Evolutionary conservation across 306 rosid genomes (phyloP), one percentile per base, ranked within the genome.

Genomic region (Canavalia ensiformis): DNA sequence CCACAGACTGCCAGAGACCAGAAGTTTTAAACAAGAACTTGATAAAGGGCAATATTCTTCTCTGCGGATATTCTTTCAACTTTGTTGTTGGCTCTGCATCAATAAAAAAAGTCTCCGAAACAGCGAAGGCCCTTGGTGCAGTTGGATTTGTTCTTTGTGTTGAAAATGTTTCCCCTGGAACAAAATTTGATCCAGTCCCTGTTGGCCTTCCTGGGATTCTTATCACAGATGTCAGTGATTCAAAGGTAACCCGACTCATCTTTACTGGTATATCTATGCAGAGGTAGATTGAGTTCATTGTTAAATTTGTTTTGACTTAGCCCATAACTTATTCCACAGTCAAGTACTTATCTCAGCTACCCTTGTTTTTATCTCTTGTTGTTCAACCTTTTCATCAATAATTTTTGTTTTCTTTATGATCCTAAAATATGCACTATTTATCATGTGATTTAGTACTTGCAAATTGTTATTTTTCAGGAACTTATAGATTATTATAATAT

Each of bases 21-120:
- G 99, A 96, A 74, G 87, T 94, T 86, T 84, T 96, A 70, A 96
- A 94, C 85, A 94, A 96, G 89, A 88, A 89, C 34, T 87, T 94
- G 88, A 89, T 96, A 78, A 87, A 90, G 90, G 99, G 99, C 41
- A 96, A 92, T 74, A 91, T 96, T 86, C 97, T 96, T 87, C 97
- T 96, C 6, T 96, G 99, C 88, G 99, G 99, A 82, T 96, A 96
- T 89, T 96, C 99, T 72, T 96, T 92, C 88, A 94, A 94, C 88
- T 96, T 96, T 82, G 92, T 94, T 76, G 87, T 44, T 52, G 98
- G 98, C 71, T 59, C 99, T 55, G 96, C 99, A 71, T 96, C 99
- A 56, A 45, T 94, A 51, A 93, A 90, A 74, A 96, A 94, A 87
- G 99, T 92, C 66, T 88, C 97, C 10, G 91, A 92, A 88, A 94